Evolutionary conservation across 2,329 filamentous ascomycete species (phyloP).

Genomic region (Phyllosticta capitalensis): DNA sequence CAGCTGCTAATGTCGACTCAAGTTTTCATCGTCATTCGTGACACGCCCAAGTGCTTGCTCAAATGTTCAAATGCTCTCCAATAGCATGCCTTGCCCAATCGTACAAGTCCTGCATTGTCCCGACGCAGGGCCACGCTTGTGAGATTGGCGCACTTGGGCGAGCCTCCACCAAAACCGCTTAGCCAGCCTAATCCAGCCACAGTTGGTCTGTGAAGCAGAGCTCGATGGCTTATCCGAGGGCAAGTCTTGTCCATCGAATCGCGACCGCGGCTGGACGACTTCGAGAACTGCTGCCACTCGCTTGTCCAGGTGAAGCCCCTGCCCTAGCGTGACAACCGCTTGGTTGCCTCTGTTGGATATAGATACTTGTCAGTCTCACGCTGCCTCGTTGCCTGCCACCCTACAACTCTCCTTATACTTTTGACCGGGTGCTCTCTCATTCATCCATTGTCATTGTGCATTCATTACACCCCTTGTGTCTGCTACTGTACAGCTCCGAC

Average conservation of each 20-base stretch:
- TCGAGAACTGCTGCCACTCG: neutral
- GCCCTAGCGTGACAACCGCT: neutral
- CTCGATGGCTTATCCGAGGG: neutral
- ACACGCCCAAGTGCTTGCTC: neutral
- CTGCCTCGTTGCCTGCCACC: neutral
- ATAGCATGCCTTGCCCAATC: neutral
- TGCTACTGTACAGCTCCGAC: too few relatives aligned
- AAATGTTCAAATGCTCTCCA: neutral
- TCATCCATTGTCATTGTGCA: neutral
- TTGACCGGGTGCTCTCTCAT: neutral
- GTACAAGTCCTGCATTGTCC: neutral
- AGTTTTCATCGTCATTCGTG: neutral
- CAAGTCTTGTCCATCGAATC: neutral
- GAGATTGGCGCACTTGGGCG: neutral
- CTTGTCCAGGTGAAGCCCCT: neutral
- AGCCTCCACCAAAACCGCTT: neutral
- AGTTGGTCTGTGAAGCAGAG: neutral
- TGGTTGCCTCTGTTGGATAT: neutral
- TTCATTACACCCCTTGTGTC: neutral
- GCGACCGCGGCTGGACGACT: neutral
- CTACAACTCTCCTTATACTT: neutral
- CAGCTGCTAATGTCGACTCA: neutral
- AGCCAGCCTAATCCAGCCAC: neutral
- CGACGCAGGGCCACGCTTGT: neutral
- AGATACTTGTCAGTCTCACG: neutral